These are phyloP conservation scores for Hysterangium stoloniferum DNA, from an alignment of 768 basidiomycete genomes.

Conservation along the genomic window DNA sequence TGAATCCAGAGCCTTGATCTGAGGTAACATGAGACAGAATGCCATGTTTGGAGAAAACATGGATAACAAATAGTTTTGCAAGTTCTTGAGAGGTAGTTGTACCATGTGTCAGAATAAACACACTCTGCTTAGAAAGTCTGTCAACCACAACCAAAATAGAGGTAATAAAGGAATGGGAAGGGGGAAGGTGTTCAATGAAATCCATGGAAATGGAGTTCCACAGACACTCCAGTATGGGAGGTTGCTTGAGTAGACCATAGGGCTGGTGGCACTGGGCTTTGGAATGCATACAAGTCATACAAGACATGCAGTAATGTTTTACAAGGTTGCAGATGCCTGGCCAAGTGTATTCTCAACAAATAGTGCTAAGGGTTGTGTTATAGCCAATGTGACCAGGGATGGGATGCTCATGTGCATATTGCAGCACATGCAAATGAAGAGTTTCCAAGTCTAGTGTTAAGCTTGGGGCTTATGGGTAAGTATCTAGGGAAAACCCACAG, in stretches of 20 bases:
- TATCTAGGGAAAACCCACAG: too few relatives aligned
- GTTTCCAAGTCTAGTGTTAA: conserved; percentile 22
- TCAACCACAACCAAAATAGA: conserved; percentile 33
- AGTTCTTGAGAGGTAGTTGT: too few relatives aligned
- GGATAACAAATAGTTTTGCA: too few relatives aligned
- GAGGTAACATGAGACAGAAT: too few relatives aligned
- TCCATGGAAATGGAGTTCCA: too few relatives aligned
- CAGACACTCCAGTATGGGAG: too few relatives aligned
- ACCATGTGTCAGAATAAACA: conserved; percentile 38
- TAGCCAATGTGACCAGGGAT: conserved; percentile 36
- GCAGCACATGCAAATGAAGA: too few relatives aligned
- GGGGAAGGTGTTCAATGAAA: too few relatives aligned
- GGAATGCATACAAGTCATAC: conserved; percentile 27
- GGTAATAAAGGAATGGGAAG: conserved; percentile 28
- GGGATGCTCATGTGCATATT: conserved; percentile 29
- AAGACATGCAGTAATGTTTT: conserved; percentile 27
- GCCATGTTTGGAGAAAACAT: too few relatives aligned
- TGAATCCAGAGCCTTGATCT: too few relatives aligned
- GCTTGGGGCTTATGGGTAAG: too few relatives aligned
- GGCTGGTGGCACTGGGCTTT: conserved; percentile 30
- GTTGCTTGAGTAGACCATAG: conserved; percentile 30
- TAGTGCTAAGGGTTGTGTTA: conserved; percentile 29
- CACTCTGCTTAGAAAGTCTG: conserved; percentile 31
- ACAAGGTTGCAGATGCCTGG: conserved; percentile 23
- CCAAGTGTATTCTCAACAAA: too few relatives aligned